phyloP scores from a whole-genome alignment of 1,139 yeast genomes.

The Blastobotrys petasosporus region DNA sequence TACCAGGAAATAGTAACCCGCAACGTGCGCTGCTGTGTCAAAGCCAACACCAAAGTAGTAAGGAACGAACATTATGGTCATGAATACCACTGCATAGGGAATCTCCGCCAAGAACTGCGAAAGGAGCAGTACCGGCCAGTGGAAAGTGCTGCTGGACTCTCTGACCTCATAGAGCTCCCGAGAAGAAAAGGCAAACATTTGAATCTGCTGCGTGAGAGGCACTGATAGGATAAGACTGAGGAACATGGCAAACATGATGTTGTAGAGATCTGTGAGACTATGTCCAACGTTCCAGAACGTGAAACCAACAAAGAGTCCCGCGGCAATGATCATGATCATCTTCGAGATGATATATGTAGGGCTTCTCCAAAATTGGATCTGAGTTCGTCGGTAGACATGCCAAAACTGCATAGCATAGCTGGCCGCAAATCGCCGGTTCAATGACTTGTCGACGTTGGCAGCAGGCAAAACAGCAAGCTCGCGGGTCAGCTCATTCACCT shows the following conservation, averaged over 20 bases:
- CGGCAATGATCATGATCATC: constrained; percentile 25
- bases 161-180: constrained; percentile 57
- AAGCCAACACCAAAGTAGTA: constrained; percentile 54
- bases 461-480: constrained; percentile 31
- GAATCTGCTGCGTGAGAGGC: constrained; percentile 53
- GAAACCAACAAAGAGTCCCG: constrained; percentile 51
- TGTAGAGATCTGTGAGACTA: constrained; percentile 46
- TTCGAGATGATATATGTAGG: constrained; percentile 35
- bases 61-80: constrained; percentile 48
- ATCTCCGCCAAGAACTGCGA: constrained; percentile 49
- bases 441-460: constrained; percentile 21
- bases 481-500: constrained; percentile 10
- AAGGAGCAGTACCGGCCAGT: constrained; percentile 52
- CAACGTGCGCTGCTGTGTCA: constrained; percentile 41
- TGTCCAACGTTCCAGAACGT: constrained; percentile 48
- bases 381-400: constrained; percentile 34
- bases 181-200: constrained; percentile 49
- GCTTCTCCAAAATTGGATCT: constrained; percentile 37
- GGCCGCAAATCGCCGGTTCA: constrained; percentile 26
- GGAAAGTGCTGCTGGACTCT: constrained; percentile 60
- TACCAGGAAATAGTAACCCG: constrained; percentile 53
- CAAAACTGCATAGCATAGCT: constrained; percentile 32
- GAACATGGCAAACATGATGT: constrained; percentile 47
- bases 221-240: constrained; percentile 46
- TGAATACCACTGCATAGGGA: constrained; percentile 50